A percentile compares a stretch with the other conserved stretches of the same genome.
Evolutionary conservation across 345 rosid species (phyloP).

Genomic region (Cardamine occulta): DNA sequence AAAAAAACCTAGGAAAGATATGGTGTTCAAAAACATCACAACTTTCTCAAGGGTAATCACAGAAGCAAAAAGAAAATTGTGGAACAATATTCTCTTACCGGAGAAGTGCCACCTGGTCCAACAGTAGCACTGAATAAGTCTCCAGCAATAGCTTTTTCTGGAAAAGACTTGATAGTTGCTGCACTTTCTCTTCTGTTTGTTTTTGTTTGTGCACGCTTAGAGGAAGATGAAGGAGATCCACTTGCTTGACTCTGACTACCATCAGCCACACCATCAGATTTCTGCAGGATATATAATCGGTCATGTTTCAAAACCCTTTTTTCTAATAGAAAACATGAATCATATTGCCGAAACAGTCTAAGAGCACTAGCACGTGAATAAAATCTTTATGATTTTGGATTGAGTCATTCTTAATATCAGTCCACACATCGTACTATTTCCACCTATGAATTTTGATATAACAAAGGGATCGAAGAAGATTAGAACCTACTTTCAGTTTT

Average conservation of each 20-base stretch:
- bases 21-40: neutral
- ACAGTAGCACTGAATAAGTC: constrained; percentile 66
- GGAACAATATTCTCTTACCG: constrained; percentile 51
- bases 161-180: constrained; percentile 52
- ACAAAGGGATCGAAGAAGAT: constrained; percentile 4
- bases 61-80: constrained; percentile 7
- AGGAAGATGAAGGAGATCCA: constrained; percentile 70
- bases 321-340: constrained; percentile 12
- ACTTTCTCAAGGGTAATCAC: constrained; percentile 17
- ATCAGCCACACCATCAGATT: constrained; percentile 68
- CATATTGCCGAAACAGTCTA: constrained; percentile 12
- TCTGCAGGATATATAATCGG: constrained; percentile 52
- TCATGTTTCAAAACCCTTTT: constrained; percentile 13
- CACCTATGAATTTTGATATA: constrained; percentile 29
- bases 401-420: constrained; percentile 15
- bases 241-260: constrained; percentile 66
- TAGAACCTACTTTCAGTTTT: constrained; percentile 64
- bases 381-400: neutral
- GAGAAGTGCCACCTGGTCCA: constrained; percentile 58
- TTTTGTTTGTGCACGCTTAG: constrained; percentile 69
- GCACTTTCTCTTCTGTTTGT: constrained; percentile 59
- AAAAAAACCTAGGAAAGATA: constrained; percentile 18
- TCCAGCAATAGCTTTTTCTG: constrained; percentile 74
- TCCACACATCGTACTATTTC: constrained; percentile 19
- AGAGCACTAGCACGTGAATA: constrained; percentile 9